Percentiles rank a stretch among this genome's conserved stretches.
Evolutionary conservation across 2,329 filamentous ascomycete species (phyloP).

Genomic region (Drechslerella stenobrocha): DNA sequence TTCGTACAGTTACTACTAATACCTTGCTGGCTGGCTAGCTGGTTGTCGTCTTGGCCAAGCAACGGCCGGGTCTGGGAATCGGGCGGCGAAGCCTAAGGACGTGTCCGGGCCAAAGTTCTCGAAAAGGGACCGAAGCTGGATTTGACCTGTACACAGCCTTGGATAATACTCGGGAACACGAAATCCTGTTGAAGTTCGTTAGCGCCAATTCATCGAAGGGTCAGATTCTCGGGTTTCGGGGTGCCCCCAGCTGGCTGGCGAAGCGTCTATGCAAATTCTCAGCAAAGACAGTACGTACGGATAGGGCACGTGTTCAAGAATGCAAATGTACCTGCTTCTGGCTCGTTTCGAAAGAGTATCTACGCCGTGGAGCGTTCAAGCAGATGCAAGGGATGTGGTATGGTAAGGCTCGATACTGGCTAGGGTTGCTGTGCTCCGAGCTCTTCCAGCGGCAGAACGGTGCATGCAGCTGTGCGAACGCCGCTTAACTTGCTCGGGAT

Average conservation of each 20-base stretch:
- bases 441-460: constrained; percentile 31
- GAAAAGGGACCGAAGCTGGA: neutral
- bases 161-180: too few species aligned
- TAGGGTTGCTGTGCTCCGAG: constrained; percentile 45
- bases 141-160: neutral
- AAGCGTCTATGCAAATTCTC: constrained; percentile 12
- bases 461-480: constrained; percentile 34
- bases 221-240: too few species aligned
- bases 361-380: neutral
- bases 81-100: constrained; percentile 9
- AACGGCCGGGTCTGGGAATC: constrained; percentile 5
- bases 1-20: constrained; percentile 25
- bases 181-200: too few species aligned
- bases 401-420: constrained; percentile 36
- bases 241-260: neutral
- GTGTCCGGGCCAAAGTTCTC: constrained; percentile 29
- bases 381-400: constrained; percentile 21
- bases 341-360: constrained; percentile 23
- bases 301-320: constrained; percentile 46
- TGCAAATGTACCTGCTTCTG: constrained; percentile 38
- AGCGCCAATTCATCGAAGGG: too few species aligned
- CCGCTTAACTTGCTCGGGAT: constrained; percentile 17
- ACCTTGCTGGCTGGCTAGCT: constrained; percentile 19
- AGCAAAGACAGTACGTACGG: constrained; percentile 18
- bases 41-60: constrained; percentile 14